A percentile compares a stretch with the other conserved stretches of the same genome.
These are phyloP conservation scores for Penicillium diatomitis DNA, from an alignment of 495 filamentous ascomycete species.

Conservation along the genomic window DNA sequence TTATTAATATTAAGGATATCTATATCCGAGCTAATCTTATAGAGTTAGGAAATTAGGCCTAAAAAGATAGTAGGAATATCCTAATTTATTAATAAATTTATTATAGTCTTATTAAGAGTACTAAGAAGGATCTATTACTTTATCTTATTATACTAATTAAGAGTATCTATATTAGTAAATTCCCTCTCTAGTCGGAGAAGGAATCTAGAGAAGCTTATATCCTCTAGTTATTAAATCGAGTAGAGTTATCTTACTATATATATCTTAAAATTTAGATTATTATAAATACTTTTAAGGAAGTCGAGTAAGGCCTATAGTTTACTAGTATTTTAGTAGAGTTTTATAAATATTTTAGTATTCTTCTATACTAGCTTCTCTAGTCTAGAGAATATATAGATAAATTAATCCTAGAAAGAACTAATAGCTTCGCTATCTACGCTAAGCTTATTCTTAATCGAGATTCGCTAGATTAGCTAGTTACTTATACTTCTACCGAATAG, in stretches of 20 bases:
- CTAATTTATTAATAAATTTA: not conserved
- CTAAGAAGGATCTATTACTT: not conserved
- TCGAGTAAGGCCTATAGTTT: not conserved
- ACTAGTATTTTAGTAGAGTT: not conserved
- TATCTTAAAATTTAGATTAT: constrained; percentile 1
- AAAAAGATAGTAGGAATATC: not conserved
- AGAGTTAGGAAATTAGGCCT: not conserved
- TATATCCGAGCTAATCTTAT: not conserved
- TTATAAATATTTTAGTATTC: constrained; percentile 3
- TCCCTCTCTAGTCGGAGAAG: not conserved
- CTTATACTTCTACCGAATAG: not conserved
- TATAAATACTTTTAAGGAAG: not conserved
- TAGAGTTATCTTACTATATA: not conserved
- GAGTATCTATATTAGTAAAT: not conserved
- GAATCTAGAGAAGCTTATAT: not conserved
- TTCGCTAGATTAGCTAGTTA: constrained; percentile 1
- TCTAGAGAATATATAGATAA: constrained; percentile 2
- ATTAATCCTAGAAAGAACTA: not conserved
- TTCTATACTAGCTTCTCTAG: constrained; percentile 3
- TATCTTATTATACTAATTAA: not conserved
- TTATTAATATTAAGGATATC: not conserved
- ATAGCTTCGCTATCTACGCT: constrained; percentile 1
- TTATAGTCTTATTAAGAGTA: not conserved
- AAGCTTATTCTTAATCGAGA: not conserved
- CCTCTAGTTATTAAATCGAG: not conserved